A percentile compares a stretch with the other conserved stretches of the same genome.
Evolutionary conservation across 1,284 basidiomycete species (phyloP).

Genomic region (Somion occarium): DNA sequence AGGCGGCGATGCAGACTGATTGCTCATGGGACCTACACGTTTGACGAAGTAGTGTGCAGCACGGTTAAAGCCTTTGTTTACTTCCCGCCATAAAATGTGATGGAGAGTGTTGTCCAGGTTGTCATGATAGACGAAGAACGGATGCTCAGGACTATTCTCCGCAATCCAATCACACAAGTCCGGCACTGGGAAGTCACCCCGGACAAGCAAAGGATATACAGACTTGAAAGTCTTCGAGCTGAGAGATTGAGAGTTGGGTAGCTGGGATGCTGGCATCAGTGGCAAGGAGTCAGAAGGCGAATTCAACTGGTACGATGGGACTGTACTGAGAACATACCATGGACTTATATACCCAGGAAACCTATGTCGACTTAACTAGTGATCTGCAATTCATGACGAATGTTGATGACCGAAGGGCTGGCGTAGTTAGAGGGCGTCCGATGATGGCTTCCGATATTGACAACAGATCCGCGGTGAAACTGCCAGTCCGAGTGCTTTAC

Average conservation of each 20-base stretch:
- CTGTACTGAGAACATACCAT: too few relatives aligned
- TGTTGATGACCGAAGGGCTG: too few relatives aligned
- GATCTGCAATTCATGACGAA: too few relatives aligned
- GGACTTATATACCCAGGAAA: too few relatives aligned
- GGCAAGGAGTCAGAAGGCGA: too few relatives aligned
- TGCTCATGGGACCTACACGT: neutral
- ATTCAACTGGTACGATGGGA: too few relatives aligned
- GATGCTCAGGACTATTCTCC: slow-evolving; percentile 22
- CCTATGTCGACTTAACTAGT: too few relatives aligned
- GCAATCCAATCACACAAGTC: slow-evolving; percentile 29
- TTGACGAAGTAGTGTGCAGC: slow-evolving; percentile 5
- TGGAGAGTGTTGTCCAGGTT: slow-evolving; percentile 9
- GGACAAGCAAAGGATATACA: neutral
- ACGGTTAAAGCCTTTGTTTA: slow-evolving; percentile 9
- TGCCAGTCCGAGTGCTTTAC: too few relatives aligned
- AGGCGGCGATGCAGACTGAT: neutral
- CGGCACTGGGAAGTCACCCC: slow-evolving; percentile 12
- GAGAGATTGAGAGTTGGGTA: slow-evolving; percentile 1
- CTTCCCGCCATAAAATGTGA: slow-evolving; percentile 12
- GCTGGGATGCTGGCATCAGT: neutral
- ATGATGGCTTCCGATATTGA: too few relatives aligned
- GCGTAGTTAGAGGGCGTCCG: too few relatives aligned
- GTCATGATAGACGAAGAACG: slow-evolving; percentile 24
- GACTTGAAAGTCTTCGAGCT: neutral
- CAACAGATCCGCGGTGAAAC: too few relatives aligned